Evolutionary conservation across 2,329 filamentous ascomycete genomes (phyloP), one percentile per base, ranked within the genome.

Genomic region (Xylariaceae sp.): DNA sequence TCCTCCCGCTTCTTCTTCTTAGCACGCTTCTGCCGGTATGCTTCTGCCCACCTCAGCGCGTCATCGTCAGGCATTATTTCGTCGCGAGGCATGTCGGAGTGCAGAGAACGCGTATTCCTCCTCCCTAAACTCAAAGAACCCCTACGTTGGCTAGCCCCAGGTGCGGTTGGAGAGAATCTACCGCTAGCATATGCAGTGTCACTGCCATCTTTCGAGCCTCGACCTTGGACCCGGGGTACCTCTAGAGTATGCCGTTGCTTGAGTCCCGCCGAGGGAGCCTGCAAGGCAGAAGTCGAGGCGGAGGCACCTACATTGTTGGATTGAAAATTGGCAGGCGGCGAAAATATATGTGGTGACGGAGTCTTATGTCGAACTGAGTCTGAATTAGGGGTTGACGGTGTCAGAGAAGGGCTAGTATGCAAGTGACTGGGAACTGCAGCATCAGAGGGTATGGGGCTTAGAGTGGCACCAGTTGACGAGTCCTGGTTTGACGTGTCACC

Each of bases 201-300:
- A 60, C 82, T 77, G 26, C 87, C 82, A 63, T 96, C 92, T 64
- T 84, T 86, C n/a, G 90, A 91, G 50, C 77, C 82, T 65, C 90
- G 83, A 32, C 82, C 77, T n/a, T 81, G 77, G 16, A 80, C 73
- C 73, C 88, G 90, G 7, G 93, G 92, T 0, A 96, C 91, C 73
- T 96, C 91, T 21, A 97, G 81, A 0, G 91, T 96, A 74, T 96
- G 89, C 62, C 93, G 86, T 59, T 96, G 91, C 72, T 89, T 89
- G 47, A 93, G 77, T 29, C 79, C 77, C 14, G 80, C 79, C 7
- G 84, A 77, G 40, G 86, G 80, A 44, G 80, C 72, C 55, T 80
- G 75, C 2, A 74, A 71, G 32, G 76, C 75, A n/a, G 83, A 81
- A 1, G 81, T 75, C 12, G 80, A 77, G 26, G 75, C 70, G 26